Conservation (phyloP, 1,139 yeast genomes). For the Candida tetrigidarum region DNA sequence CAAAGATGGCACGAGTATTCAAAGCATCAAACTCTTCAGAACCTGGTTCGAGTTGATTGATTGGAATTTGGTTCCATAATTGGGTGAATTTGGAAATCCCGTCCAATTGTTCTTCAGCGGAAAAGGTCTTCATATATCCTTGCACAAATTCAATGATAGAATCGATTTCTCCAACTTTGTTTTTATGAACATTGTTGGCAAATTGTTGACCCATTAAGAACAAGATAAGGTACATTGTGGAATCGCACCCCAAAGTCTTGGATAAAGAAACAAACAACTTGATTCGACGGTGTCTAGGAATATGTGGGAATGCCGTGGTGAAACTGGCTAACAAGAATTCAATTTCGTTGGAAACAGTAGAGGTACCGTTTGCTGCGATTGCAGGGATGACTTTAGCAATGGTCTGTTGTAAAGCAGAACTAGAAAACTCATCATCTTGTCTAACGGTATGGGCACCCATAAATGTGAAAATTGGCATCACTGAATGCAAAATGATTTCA, state of each 20-base stretch:
- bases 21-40: constrained; percentile 42
- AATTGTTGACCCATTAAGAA: constrained; percentile 83
- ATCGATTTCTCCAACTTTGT: constrained; percentile 67
- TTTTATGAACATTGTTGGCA: constrained; percentile 53
- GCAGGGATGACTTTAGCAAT: constrained; percentile 92
- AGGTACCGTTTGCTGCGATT: constrained; percentile 63
- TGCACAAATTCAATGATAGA: constrained; percentile 72
- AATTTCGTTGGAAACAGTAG: constrained; percentile 60
- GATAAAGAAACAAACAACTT: constrained; percentile 80
- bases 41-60: constrained; percentile 37
- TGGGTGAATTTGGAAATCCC: constrained; percentile 61
- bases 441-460: constrained; percentile 99
- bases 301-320: constrained; percentile 91
- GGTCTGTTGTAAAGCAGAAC: constrained; percentile 91
- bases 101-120: constrained; percentile 67
- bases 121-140: constrained; percentile 68
- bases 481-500: constrained; percentile 90
- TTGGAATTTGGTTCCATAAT: constrained; percentile 58
- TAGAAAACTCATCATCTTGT: constrained; percentile 95
- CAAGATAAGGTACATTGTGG: constrained; percentile 71
- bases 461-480: constrained; percentile 98
- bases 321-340: constrained; percentile 88
- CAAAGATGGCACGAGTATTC: constrained; percentile 63
- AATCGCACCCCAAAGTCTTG: constrained; percentile 70
- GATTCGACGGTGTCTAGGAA: constrained; percentile 95